Evolutionary conservation across 257 asterid genomes (phyloP), one percentile per base, ranked within the genome.

Genomic region (Solanum dulcamara): DNA sequence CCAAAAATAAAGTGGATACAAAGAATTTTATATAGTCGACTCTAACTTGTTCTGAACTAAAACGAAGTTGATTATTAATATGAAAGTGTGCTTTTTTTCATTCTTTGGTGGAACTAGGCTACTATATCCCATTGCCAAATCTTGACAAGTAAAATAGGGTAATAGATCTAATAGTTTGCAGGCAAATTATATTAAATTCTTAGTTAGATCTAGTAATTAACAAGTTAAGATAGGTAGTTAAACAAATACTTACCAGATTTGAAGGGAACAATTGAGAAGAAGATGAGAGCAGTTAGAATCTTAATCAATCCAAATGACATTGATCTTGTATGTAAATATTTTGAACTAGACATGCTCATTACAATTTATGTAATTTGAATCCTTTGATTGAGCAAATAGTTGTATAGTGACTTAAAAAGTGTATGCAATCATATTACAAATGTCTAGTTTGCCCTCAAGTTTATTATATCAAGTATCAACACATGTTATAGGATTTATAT

Each of bases 191-290:
- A 68, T 33, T 67, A 7, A 67, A 67, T 17, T 68, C 46, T 68
- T 68, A 12, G 32, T 13, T 44, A 44, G 60, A 75, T 26, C 40
- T 75, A 26, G 6, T 15, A 37, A 74, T 6, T 68, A 72, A 72
- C 55, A 72, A 38, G 81, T 72, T 9, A 22, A 66, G 5, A 40
- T 35, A 79, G 53, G 24, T 70, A 28, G 48, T 32, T 40, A 57
- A 28, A 26, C 67, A 20, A 53, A 28, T 13, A 38, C 9, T 62
- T 89, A 92, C 97, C 94, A 2, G 93, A 88, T 80, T 85, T 85
- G 2, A 55, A 92, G 4, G 84, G 80, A 35, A 88, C 2, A n/a
- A 84, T 74, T 15, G 89, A 81, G 70, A 93, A 72, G 83, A 92
- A 84, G 90, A 89, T 50, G 26, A 89, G 86, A 70, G 87, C 6